phyloP scores from a whole-genome alignment of 2,329 filamentous ascomycete genomes.

The Chalaropsis ovoidea region DNA sequence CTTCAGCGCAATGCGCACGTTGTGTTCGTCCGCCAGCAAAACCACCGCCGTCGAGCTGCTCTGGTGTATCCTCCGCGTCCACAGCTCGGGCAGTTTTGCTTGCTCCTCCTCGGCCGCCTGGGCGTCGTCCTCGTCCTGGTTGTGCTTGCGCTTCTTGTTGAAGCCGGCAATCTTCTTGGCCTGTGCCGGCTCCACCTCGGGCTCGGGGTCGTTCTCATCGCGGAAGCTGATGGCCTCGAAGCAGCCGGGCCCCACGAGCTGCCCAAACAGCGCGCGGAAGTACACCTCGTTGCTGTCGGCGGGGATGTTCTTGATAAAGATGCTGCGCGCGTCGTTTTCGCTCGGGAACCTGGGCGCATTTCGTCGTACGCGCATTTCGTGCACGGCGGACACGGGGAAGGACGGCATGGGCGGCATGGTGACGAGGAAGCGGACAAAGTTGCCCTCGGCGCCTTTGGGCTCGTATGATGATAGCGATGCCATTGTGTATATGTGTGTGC shows the following conservation, averaged over 20 bases:
- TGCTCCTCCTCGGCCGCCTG: conserved; percentile 49
- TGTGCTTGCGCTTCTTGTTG: conserved; percentile 43
- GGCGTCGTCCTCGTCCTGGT: conserved; percentile 42
- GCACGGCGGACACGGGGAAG: conserved; percentile 49
- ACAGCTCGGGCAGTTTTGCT: conserved; percentile 56
- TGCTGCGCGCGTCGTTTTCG: conserved; percentile 60
- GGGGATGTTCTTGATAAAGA: conserved; percentile 88
- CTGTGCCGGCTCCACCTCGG: conserved; percentile 33
- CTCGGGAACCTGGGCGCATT: conserved; percentile 72
- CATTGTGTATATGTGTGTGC: conserved; percentile 16
- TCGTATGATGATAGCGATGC: conserved; percentile 15
- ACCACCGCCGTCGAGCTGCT: conserved; percentile 74
- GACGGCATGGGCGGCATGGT: conserved; percentile 54
- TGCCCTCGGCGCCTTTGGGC: conserved; percentile 34
- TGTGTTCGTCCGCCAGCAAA: conserved; percentile 71
- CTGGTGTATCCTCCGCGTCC: conserved; percentile 58
- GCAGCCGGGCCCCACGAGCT: conserved; percentile 63
- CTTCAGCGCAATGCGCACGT: conserved; percentile 65
- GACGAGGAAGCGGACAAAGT: conserved; percentile 61
- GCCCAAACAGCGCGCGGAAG: conserved; percentile 63
- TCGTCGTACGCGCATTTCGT: conserved; percentile 78
- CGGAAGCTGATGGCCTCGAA: conserved; percentile 74
- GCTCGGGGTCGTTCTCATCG: conserved; percentile 40
- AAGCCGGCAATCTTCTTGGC: conserved; percentile 35
- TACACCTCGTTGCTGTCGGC: conserved; percentile 70